Percentiles rank a stretch among this genome's conserved stretches.
Conservation (phyloP, 441 rosid species). For the Gossypium trilobum region DNA sequence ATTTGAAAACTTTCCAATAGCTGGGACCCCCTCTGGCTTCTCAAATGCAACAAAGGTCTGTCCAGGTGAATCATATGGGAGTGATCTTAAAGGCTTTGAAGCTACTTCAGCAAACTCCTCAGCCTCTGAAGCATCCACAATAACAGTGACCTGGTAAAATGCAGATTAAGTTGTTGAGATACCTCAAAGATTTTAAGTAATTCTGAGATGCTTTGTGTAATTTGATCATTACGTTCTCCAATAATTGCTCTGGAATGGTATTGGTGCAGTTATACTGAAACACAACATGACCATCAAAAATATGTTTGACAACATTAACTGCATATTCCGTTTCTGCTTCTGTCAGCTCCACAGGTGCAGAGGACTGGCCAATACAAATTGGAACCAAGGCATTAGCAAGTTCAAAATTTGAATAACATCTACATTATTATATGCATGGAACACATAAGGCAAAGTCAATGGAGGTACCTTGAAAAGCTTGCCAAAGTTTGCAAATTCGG, state of each 20-base stretch:
- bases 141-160: slow-evolving; percentile 58
- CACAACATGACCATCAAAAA: slow-evolving; percentile 71
- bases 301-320: slow-evolving; percentile 88
- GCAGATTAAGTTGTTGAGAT: slow-evolving; percentile 12
- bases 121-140: slow-evolving; percentile 86
- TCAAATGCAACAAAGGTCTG: slow-evolving; percentile 79
- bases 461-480: slow-evolving; percentile 73
- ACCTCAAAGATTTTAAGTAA: slow-evolving; percentile 6
- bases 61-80: slow-evolving; percentile 88
- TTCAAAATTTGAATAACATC: neutral
- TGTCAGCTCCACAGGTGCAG: slow-evolving; percentile 84
- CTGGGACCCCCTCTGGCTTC: slow-evolving; percentile 73
- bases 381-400: slow-evolving; percentile 14
- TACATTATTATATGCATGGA: neutral
- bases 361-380: slow-evolving; percentile 44
- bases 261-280: slow-evolving; percentile 95
- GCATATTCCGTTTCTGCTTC: slow-evolving; percentile 98
- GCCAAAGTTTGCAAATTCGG: slow-evolving; percentile 69
- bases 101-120: slow-evolving; percentile 60
- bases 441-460: neutral
- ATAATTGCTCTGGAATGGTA: slow-evolving; percentile 83
- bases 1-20: slow-evolving; percentile 83
- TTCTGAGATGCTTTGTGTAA: neutral
- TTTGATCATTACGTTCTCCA: slow-evolving; percentile 67
- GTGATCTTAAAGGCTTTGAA: slow-evolving; percentile 64